Base-by-base conservation (phyloP, 768 basidiomycete species). In the Suillus subalutaceus region DNA sequence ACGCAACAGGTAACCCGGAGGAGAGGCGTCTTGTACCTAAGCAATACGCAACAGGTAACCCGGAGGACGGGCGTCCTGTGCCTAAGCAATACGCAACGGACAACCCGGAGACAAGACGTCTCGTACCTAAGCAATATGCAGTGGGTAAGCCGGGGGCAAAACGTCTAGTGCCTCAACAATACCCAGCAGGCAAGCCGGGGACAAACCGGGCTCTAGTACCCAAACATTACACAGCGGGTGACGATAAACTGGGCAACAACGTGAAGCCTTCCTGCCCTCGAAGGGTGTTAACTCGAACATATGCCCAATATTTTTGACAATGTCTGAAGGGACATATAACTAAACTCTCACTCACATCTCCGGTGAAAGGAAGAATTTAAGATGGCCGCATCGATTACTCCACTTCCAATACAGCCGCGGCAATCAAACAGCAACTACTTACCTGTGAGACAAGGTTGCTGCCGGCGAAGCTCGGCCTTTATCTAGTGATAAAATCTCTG, bases 221-320 rank as follows among this genome's bases (percentile, higher is more conserved):
- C 8, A 53, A 30, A 16, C 16, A 26, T 12, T 26, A 23, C 20
- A 70, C 66, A 20, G 67, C 66, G 41, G 56, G 10, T 5, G 62
- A 70, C 35, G 57, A 20, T 15, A 65, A 69, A 13, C 67, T 66
- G 30, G 13, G 46, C 55, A 37, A 43, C 5, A 20, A n/a, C 1
- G 12, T 6, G 10, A 68, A 65, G 38, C 62, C 64, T 35, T 62
- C 69, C 2, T 41, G 38, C 32, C 23, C 40, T 32, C 38, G 53
- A 30, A 71, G 70, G 35, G 58, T 63, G 20, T 44, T 69, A 6
- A 38, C 70, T 38, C 72, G 68, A 50, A 56, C 63, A 7, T 71
- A 50, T 10, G 65, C 73, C 35, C 72, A 72, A 58, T 71, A 73
- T 56, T 80, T 26, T 80, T 58, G 79, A 79, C 53, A 79, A 20